Evolutionary conservation across 2,329 filamentous ascomycete species (phyloP), one percentile per base, ranked within the genome.

Genomic region (Lecanicillium sp.): DNA sequence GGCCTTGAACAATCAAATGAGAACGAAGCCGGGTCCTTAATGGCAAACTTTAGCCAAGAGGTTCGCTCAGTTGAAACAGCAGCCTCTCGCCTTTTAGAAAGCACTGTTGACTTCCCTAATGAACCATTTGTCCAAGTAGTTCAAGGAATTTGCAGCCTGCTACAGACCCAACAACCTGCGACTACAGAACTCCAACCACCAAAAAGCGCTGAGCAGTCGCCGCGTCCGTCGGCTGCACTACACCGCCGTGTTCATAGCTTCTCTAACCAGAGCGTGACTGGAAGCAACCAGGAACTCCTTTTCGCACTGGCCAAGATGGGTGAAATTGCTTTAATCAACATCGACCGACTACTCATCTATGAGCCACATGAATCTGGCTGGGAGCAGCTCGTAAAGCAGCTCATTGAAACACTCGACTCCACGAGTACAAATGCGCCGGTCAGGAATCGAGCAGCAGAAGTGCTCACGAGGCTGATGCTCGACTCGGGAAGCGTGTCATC

Each of bases 51-150:
- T 50, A 78, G 77, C 28, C 70, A 76, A 1, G 92, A 98, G 55
- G 83, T 95, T 19, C 77, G 83, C 43, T 86, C 92, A 22, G 90
- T 96, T 0, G 86, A 95, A 57, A 82, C 83, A 6, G 92, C 92
- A 3, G 87, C 88, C 2, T 79, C 80, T 2, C 79, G 92, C 45
- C 69, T 98, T 14, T 80, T 96, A 42, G 92, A 96, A 56, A 95
- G 88, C 59, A 96, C 89, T 0, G 71, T 83, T 13, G 89, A 95
- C 49, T 96, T 94, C 51, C 86, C 88, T 0, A 88, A 90, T 46
- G 71, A 79, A 13, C 71, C 87, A 0, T 96, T 96, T 50, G 65
- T 83, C 5, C 77, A 85, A 45, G 78, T 96, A 9, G 68, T 96
- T 2, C 66, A 71, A 38, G 83, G 88, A 1, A 71, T 95, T 4